Base-by-base conservation (phyloP, 495 filamentous ascomycete genomes). In the Penicillium cosmopolitanum region DNA sequence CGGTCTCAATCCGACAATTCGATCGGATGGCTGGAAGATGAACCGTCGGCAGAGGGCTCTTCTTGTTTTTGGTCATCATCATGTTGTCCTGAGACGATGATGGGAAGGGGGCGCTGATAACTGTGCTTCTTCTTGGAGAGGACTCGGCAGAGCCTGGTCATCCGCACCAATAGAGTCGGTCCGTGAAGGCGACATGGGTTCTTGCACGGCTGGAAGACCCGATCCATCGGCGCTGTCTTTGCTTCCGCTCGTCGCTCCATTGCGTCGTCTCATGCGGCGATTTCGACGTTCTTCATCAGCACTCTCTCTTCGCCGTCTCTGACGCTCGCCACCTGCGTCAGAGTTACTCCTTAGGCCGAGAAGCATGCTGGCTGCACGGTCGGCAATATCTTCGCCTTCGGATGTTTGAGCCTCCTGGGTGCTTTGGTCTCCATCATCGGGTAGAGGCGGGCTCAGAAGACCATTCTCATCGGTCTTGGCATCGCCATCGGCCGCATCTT, bases 351-450 rank as follows among this genome's bases (percentile, higher is more conserved):
- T 80, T 66, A 97, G 84, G 40, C 89, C 91, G 62, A 93, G 88
- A 47, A 97, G 80, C 73, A 97, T 80, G 58, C 85, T 85, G 18
- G 91, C 92, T 8, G 93, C 93, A 34, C 92, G 87, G 58, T 91
- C 87, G 12, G 91, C 93, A 35, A 97, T 81, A 60, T 94, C 90
- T 73, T 90, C 89, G 56, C 82, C 83, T 55, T 84, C 85, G 43
- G 75, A 82, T 19, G 75, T 80, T 54, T 80, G 78, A 19, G 67
- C 62, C 13, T 74, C 77, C 56, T 70, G 72, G 34, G 69, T 64
- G 38, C 66, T 67, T 5, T 76, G 80, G 43, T 75, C 61, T 60
- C 81, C 66, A 48, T 83, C 67, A 15, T 72, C 74, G 7, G 54
- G 58, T 7, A 63, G 52, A 1, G 74, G 73, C 50, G 77, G 76